Evolutionary conservation across 306 rosid species (phyloP), one percentile per base, ranked within the genome.

Genomic region (Hippophae rhamnoides): DNA sequence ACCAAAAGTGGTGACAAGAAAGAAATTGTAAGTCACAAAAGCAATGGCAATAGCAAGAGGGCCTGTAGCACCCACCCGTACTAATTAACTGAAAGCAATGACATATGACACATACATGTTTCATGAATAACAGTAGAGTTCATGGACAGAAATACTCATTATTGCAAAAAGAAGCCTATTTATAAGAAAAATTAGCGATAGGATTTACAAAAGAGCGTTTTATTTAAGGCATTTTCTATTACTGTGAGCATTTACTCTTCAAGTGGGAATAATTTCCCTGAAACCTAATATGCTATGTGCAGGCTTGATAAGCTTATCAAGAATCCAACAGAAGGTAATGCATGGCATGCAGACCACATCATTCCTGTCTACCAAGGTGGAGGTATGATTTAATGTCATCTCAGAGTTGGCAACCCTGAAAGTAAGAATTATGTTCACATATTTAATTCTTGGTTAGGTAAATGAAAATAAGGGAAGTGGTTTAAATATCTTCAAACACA

Each of bases 331-430:
- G 98, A 90, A 79, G 98, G 98, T 71, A 83, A 85, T 52, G 86
- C 95, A 26, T 87, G 98, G 96, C 96, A 90, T 69, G 98, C 96
- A 68, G 98, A 90, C 73, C 98, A 87, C 72, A 82, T 87, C 57
- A 76, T 90, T 83, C 92, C 96, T 47, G 98, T 87, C 66, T 90
- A 87, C 80, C 75, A 56, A 67, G 98, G 98, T 40, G 98, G 98
- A 83, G 98, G 98, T 90, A 79, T 43, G 72, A 25, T 50, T 38
- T 12, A 2, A 61, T 47, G 10, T 47, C 38, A 25, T 26, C 47
- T 49, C 26, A 49, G 53, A 13, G n/a, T 12, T 49, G 53, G 53
- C 23, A 26, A 44, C 53, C 47, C n/a, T 7, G 7, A 48, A 61
- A 54, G 25, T 45, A 55, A 23, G 13, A 18, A 44, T 44, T 45